Conservation (phyloP, 441 rosid genomes). For the Daphne laureola region DNA sequence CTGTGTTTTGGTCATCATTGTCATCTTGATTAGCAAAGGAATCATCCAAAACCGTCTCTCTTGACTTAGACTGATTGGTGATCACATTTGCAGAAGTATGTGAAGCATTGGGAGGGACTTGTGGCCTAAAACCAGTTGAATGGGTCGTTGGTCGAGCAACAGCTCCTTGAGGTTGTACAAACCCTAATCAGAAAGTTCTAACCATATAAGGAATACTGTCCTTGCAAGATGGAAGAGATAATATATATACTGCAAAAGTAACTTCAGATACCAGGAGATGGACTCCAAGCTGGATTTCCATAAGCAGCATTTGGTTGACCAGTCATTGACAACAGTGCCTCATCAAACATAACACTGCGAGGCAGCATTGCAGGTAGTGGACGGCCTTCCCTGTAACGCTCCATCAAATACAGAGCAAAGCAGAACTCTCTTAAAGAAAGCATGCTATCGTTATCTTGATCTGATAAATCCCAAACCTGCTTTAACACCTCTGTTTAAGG, state of each 20-base stretch:
- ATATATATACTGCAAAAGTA: conserved; percentile 14
- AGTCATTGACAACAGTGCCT: conserved; percentile 72
- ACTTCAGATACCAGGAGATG: conserved; percentile 47
- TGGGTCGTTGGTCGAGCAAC: conserved; percentile 48
- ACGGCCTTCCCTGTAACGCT: conserved; percentile 84
- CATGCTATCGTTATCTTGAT: conserved; percentile 95
- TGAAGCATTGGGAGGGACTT: conserved; percentile 38
- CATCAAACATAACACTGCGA: conserved; percentile 74
- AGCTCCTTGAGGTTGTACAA: conserved; percentile 57
- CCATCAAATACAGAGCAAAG: conserved; percentile 93
- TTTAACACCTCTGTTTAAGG: conserved; percentile 69
- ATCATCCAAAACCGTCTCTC: conserved; percentile 44
- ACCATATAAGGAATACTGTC: conserved; percentile 9
- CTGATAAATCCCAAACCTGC: conserved; percentile 96
- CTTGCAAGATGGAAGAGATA: conserved; percentile 2
- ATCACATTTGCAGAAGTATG: conserved; percentile 31
- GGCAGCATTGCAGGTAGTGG: conserved; percentile 82
- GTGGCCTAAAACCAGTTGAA: conserved; percentile 68
- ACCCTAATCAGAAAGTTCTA: conserved; percentile 40
- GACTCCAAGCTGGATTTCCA: conserved; percentile 75
- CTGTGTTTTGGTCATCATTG: conserved; percentile 30
- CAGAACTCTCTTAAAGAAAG: conserved; percentile 95
- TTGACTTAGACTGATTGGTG: conserved; percentile 45
- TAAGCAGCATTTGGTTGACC: conserved; percentile 57
- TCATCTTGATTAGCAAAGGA: conserved; percentile 51